Evolutionary conservation across 2,329 filamentous ascomycete genomes (phyloP), one percentile per base, ranked within the genome.

Genomic region (Trichophyton benhamiae): DNA sequence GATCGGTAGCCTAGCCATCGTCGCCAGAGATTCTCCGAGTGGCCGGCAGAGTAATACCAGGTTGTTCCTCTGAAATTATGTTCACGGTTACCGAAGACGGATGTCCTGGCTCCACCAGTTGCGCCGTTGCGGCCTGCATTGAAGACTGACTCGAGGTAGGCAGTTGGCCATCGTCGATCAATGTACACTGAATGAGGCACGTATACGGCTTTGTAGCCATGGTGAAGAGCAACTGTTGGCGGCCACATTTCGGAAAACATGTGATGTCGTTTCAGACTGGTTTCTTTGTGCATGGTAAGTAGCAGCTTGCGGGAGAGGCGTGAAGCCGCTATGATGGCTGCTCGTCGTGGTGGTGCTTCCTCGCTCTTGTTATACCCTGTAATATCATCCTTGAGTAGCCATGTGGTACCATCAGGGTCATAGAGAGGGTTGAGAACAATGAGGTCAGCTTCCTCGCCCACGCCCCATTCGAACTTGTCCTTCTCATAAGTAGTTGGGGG

Each of bases 231-330:
- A 0, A 89, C 85, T 0, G 88, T 94, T 0, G 87, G 87, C 0
- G 91, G 89, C 90, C 90, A 96, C 91, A 96, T 96, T 74, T 97
- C 92, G 0, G 91, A 89, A 72, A 95, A 95, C 78, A 94, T 95
- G 65, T 89, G 88, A 74, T 95, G 88, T 68, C 91, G 91, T 70
- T 87, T 86, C 68, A 89, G 82, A 33, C 86, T 84, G 3, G 91
- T 96, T 77, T 96, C 91, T 61, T 85, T 83, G 77, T 97, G 92
- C 92, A 97, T 97, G 17, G 87, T 87, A 64, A 85, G 78, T 13
- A 97, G 80, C 57, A 96, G 83, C 55, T 84, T 84, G 57, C 86
- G 85, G 11, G 88, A 94, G 76, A 97, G 87, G 60, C 92, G 85
- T 0, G 87, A 87, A 0, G 91, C 87, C 0, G 91, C 92, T 72